Evolutionary conservation across 805 yeast species (phyloP), one percentile per base, ranked within the genome.

Genomic region (Tetrapisispora phaffii): DNA sequence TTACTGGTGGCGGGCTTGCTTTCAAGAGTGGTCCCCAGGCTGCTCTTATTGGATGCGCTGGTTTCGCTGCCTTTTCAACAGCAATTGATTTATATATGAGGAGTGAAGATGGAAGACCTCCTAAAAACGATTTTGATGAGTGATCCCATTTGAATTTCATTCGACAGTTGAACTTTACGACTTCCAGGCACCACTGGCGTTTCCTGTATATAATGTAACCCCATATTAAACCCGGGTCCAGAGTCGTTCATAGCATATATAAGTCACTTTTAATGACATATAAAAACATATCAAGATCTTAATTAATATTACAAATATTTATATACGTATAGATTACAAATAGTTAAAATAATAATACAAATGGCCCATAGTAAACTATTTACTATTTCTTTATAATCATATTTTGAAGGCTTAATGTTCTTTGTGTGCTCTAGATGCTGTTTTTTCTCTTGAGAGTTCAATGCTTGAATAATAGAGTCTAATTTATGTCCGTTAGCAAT

Each of bases 1-100:
- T 90, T 32, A 93, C 98, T 1, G 98, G 98, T 37, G 98, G 96
- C 29, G 97, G 96, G 0, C 73, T 93, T 43, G 95, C 97, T 1
- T 75, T 85, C 54, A 86, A 84, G 60, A 79, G 93, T 40, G 98
- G 98, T 1, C 98, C 98, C 1, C 88, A 82, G 56, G 94, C 95
- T 24, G 93, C 96, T 0, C 56, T 80, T 22, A 62, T 89, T 47
- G 98, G 98, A 1, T 93, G 97, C 72, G 96, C 94, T 23, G 98
- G 97, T 8, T 93, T 93, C 69, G 97, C 97, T 2, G 95, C 93
- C 7, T 93, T 93, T 63, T 82, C 95, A 45, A 80, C 87, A 4
- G 95, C 95, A 35, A 68, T 89, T 47, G 96, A 89, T 60, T 62
- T 84, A 52, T 89, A 89, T 57, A 74, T 89, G 82, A 76, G 89